Evolutionary conservation across 176 grass and related monocot genomes (phyloP).

Genomic region (Bonia amplexicaulis): DNA sequence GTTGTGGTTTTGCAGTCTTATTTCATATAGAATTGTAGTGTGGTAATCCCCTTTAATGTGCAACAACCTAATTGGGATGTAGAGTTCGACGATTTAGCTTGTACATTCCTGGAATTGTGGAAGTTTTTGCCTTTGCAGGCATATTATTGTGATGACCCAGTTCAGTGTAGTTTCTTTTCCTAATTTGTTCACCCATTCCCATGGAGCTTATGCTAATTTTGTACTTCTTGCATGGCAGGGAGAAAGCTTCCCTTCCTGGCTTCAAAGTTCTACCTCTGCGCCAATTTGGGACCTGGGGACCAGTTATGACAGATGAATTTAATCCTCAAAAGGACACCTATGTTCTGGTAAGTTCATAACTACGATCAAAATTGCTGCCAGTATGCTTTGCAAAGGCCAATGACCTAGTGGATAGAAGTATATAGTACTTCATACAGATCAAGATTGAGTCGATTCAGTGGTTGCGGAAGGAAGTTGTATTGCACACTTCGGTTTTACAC

Average conservation of each 20-base stretch:
- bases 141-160: neutral
- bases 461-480: neutral
- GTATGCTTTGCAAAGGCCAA: neutral
- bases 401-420: neutral
- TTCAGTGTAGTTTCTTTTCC: neutral
- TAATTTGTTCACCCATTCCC: neutral
- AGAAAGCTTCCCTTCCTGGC: conserved; percentile 74
- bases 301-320: conserved; percentile 89
- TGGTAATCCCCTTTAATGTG: neutral
- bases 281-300: conserved; percentile 94
- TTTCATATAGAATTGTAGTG: neutral
- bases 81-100: neutral
- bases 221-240: conserved; percentile 41
- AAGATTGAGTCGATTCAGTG: neutral
- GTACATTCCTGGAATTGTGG: neutral
- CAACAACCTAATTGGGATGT: neutral
- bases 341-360: conserved; percentile 53
- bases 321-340: conserved; percentile 96
- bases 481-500: neutral
- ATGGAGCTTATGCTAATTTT: conserved; percentile 20
- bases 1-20: neutral
- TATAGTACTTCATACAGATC: neutral
- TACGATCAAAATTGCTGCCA: neutral
- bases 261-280: conserved; percentile 84
- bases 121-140: neutral